These are phyloP conservation scores for Pichia sp. DNA, from an alignment of 1,139 yeast species.

Conservation along the genomic window DNA sequence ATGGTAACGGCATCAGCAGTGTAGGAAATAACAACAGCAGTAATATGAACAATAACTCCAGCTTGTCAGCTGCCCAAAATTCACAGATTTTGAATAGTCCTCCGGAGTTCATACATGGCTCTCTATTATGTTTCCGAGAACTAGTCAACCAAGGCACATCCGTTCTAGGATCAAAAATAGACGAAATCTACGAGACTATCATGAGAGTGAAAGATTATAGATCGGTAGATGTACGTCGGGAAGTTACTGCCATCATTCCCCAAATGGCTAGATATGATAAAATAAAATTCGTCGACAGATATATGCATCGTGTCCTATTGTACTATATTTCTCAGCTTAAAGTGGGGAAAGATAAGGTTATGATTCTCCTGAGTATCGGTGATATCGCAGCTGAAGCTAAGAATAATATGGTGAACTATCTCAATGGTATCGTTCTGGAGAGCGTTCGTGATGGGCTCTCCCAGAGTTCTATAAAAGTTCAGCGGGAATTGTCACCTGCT, in stretches of 20 bases:
- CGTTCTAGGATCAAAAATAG: slow-evolving; percentile 68
- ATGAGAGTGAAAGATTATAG: slow-evolving; percentile 75
- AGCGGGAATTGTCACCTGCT: slow-evolving; percentile 79
- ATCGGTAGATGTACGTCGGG: slow-evolving; percentile 70
- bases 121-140: slow-evolving; percentile 77
- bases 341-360: slow-evolving; percentile 66
- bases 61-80: slow-evolving; percentile 1
- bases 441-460: slow-evolving; percentile 79
- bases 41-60: background rate
- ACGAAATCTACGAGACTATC: slow-evolving; percentile 72
- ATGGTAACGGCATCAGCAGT: background rate
- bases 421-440: slow-evolving; percentile 74
- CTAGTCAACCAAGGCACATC: slow-evolving; percentile 60
- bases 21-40: background rate
- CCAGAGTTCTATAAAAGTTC: slow-evolving; percentile 50
- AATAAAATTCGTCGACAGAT: slow-evolving; percentile 70
- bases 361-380: slow-evolving; percentile 80
- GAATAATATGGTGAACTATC: slow-evolving; percentile 80
- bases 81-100: slow-evolving; percentile 30
- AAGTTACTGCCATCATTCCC: slow-evolving; percentile 78
- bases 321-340: slow-evolving; percentile 77
- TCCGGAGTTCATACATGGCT: slow-evolving; percentile 78
- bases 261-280: slow-evolving; percentile 76
- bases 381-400: slow-evolving; percentile 80
- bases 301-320: slow-evolving; percentile 73